phyloP scores from a whole-genome alignment of 441 rosid genomes.

The Sinapis alba region DNA sequence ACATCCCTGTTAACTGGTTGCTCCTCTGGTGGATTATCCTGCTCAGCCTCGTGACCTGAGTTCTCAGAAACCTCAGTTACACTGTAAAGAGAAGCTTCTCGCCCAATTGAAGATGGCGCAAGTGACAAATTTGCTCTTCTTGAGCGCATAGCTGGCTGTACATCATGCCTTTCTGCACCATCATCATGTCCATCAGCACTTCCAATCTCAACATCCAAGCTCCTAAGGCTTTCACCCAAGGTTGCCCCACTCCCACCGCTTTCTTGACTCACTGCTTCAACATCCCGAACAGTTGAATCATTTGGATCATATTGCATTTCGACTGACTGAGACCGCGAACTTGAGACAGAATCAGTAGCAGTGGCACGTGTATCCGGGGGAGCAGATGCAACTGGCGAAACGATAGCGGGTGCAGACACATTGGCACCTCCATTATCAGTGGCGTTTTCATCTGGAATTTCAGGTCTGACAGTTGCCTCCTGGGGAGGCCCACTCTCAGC shows the following conservation, averaged over 20 bases:
- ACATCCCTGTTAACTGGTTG: conserved; percentile 70
- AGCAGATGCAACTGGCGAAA: conserved; percentile 51
- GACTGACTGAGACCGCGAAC: conserved; percentile 56
- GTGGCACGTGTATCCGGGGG: conserved; percentile 55
- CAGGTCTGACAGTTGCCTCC: conserved; percentile 56
- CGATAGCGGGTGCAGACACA: conserved; percentile 49
- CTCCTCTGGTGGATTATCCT: conserved; percentile 70
- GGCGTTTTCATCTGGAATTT: conserved; percentile 54
- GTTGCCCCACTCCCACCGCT: conserved; percentile 99
- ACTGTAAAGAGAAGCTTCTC: conserved; percentile 89
- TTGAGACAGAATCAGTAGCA: conserved; percentile 54
- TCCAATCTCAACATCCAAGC: conserved; percentile 99
- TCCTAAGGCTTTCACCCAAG: conserved; percentile 97
- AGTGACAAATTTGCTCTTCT: conserved; percentile 74
- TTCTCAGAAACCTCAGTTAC: conserved; percentile 97
- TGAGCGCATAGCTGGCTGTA: conserved; percentile 62
- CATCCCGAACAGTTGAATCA: conserved; percentile 84
- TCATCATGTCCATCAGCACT: conserved; percentile 99
- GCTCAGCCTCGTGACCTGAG: conserved; percentile 87
- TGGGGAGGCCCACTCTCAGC: conserved; percentile 50
- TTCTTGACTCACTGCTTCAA: conserved; percentile 99
- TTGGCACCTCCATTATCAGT: conserved; percentile 51
- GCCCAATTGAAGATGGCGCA: conserved; percentile 62
- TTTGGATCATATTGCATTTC: conserved; percentile 97
- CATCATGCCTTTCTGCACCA: conserved; percentile 90